These are phyloP conservation scores for Blastosporella zonata DNA, from an alignment of 1,284 basidiomycete species.

Conservation along the genomic window DNA sequence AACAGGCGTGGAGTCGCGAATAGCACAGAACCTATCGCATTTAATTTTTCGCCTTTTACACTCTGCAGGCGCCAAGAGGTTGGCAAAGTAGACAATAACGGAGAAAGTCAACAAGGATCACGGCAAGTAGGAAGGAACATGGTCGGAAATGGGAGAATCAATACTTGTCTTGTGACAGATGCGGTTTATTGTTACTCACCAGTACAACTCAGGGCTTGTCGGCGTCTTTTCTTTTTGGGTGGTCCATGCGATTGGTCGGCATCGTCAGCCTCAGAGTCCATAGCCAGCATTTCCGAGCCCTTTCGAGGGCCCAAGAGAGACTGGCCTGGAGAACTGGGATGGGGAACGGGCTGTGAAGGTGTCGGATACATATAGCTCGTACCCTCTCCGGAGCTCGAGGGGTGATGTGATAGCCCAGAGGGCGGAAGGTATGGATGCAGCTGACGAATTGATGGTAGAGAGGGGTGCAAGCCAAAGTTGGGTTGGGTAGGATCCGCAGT, in stretches of 20 bases:
- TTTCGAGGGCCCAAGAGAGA: slow-evolving; percentile 25
- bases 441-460: slow-evolving; percentile 63
- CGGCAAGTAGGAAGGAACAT: slow-evolving; percentile 14
- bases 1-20: slow-evolving; percentile 6
- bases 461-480: slow-evolving; percentile 25
- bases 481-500: slow-evolving; percentile 10
- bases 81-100: slow-evolving; percentile 15
- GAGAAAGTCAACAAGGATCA: slow-evolving; percentile 14
- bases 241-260: slow-evolving; percentile 44
- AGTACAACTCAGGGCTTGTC: slow-evolving; percentile 75
- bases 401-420: slow-evolving; percentile 25
- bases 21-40: slow-evolving; percentile 40
- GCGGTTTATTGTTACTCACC: slow-evolving; percentile 43
- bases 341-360: slow-evolving; percentile 21
- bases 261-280: slow-evolving; percentile 53
- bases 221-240: slow-evolving; percentile 71
- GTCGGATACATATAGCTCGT: slow-evolving; percentile 18
- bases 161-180: slow-evolving; percentile 15
- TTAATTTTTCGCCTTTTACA: slow-evolving; percentile 51
- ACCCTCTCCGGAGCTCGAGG: slow-evolving; percentile 15
- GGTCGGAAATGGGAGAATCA: slow-evolving; percentile 14
- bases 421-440: slow-evolving; percentile 59
- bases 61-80: slow-evolving; percentile 28
- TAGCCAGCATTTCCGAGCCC: slow-evolving; percentile 29
- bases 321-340: slow-evolving; percentile 20